These are phyloP conservation scores for Phytophthora fragariaefolia DNA, from an alignment of 352 stramenopile genomes.

Conservation along the genomic window DNA sequence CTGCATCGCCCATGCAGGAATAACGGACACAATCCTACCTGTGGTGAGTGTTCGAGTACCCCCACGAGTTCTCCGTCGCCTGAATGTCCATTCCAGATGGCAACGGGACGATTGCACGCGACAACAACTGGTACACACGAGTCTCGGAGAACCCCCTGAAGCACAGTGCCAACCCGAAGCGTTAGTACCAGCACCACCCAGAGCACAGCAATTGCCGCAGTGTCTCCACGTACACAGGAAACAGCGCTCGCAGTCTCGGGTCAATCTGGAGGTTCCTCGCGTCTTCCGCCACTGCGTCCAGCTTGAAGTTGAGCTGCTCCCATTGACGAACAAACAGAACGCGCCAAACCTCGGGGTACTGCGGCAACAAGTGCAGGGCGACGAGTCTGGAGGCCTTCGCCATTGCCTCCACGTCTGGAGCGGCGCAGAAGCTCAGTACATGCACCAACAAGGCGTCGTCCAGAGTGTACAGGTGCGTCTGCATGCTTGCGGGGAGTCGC, in stretches of 20 bases:
- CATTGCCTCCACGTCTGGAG: constrained; percentile 53
- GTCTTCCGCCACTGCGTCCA: constrained; percentile 27
- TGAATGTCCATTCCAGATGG: constrained; percentile 65
- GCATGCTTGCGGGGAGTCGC: constrained; percentile 15
- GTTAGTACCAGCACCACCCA: neutral
- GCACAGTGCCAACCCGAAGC: neutral
- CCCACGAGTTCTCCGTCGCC: constrained; percentile 40
- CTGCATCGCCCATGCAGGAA: no score
- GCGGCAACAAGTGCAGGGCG: constrained; percentile 46
- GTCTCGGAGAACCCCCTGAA: constrained; percentile 53
- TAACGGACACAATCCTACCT: constrained; percentile 36
- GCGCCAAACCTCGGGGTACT: constrained; percentile 59
- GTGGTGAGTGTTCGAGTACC: constrained; percentile 47
- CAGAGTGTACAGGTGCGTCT: constrained; percentile 25
- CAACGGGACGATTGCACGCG: constrained; percentile 57
- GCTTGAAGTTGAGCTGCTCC: constrained; percentile 58
- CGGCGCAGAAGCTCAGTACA: constrained; percentile 38
- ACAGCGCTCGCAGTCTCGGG: constrained; percentile 37
- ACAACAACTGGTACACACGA: constrained; percentile 69
- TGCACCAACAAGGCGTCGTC: constrained; percentile 52
- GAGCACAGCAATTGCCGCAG: neutral
- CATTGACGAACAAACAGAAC: constrained; percentile 56
- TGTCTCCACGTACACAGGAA: constrained; percentile 40
- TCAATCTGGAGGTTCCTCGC: constrained; percentile 41
- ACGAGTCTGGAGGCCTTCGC: constrained; percentile 50